These are phyloP conservation scores for Alternaria sp. DNA, from an alignment of 2,329 filamentous ascomycete genomes.

Conservation along the genomic window DNA sequence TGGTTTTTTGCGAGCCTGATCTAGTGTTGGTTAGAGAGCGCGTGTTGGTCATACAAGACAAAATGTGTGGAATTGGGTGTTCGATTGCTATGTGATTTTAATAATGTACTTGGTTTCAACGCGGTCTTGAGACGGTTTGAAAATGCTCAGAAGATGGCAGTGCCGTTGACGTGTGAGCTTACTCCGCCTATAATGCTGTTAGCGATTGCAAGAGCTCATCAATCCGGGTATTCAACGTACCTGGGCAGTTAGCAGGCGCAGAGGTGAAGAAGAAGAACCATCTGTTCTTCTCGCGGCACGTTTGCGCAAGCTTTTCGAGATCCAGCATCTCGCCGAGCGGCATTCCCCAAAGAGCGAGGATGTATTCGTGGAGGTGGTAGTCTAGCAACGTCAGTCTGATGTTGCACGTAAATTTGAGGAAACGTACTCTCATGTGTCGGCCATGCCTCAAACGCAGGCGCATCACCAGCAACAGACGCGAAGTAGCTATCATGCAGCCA, in stretches of 20 bases:
- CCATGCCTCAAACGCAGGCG: constrained; percentile 68
- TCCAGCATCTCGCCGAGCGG: constrained; percentile 51
- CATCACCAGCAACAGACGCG: constrained; percentile 68
- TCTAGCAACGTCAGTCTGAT: constrained; percentile 18
- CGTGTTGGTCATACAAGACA: neutral
- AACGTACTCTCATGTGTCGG: constrained; percentile 56
- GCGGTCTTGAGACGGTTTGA: neutral
- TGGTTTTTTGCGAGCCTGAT: neutral
- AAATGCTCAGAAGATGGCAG: constrained; percentile 42
- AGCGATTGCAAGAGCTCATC: neutral
- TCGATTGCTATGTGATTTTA: neutral
- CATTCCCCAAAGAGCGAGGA: constrained; percentile 51
- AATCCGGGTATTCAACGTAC: constrained; percentile 32
- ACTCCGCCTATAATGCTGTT: constrained; percentile 45
- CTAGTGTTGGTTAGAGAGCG: neutral
- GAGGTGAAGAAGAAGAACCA: constrained; percentile 70
- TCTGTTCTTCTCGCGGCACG: constrained; percentile 61
- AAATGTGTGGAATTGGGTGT: neutral
- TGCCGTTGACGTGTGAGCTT: constrained; percentile 53
- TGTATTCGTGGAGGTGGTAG: constrained; percentile 46
- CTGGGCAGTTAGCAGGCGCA: constrained; percentile 64
- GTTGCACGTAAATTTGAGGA: neutral
- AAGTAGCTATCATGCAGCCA: constrained; percentile 76
- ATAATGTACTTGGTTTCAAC: neutral
- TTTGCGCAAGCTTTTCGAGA: constrained; percentile 59